phyloP scores from a whole-genome alignment of 2,329 filamentous ascomycete species.

The Penicillium sp. region DNA sequence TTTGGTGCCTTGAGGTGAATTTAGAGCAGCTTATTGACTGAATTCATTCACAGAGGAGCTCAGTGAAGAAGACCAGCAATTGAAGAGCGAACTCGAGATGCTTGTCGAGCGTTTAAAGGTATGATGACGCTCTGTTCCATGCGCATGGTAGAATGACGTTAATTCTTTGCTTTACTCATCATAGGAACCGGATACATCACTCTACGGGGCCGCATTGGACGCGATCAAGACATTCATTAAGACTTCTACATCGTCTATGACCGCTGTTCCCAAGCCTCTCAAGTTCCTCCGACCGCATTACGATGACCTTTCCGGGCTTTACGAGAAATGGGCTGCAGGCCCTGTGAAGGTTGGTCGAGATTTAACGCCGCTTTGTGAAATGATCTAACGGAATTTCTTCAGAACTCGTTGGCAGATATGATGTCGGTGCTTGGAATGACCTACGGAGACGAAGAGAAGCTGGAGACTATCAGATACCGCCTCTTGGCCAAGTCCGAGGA shows the following conservation, averaged over 20 bases:
- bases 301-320: slow-evolving; percentile 80
- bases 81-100: slow-evolving; percentile 98
- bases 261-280: slow-evolving; percentile 94
- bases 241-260: slow-evolving; percentile 99
- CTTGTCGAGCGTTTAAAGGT: slow-evolving; percentile 92
- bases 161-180: slow-evolving; percentile 17
- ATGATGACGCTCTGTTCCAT: slow-evolving; percentile 27
- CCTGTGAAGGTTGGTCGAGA: slow-evolving; percentile 71
- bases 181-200: slow-evolving; percentile 79
- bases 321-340: slow-evolving; percentile 83
- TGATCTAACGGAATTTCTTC: slow-evolving; percentile 13
- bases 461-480: slow-evolving; percentile 95
- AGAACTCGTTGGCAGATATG: slow-evolving; percentile 83
- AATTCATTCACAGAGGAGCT: slow-evolving; percentile 73
- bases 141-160: slow-evolving; percentile 27
- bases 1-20: slow-evolving; percentile 8
- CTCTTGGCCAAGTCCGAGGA: slow-evolving; percentile 87
- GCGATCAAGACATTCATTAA: slow-evolving; percentile 99
- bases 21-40: slow-evolving; percentile 27
- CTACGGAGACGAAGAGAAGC: slow-evolving; percentile 91
- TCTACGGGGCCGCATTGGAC: slow-evolving; percentile 91
- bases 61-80: slow-evolving; percentile 95
- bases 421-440: slow-evolving; percentile 98
- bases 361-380: neutral
- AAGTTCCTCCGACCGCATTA: slow-evolving; percentile 98